Percentiles rank a stretch among this genome's conserved stretches.
These are phyloP conservation scores for Dactylellina leptospora DNA, from an alignment of 2,329 filamentous ascomycete genomes.

Conservation along the genomic window DNA sequence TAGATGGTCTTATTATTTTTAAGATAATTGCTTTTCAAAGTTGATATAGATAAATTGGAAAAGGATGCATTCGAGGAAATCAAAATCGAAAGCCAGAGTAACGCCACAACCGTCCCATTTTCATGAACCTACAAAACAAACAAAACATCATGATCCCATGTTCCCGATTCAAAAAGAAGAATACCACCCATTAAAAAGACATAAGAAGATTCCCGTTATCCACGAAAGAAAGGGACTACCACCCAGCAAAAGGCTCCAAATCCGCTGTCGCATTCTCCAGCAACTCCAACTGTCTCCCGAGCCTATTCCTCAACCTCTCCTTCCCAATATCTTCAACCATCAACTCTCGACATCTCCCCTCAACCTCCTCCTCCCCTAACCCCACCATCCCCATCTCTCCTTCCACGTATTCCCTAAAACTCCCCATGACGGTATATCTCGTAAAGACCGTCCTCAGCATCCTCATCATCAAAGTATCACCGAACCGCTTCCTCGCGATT, in stretches of 20 bases:
- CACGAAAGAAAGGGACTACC: too few relatives aligned
- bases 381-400: constrained; percentile 62
- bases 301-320: constrained; percentile 54
- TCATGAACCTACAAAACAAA: too few relatives aligned
- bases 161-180: too few relatives aligned
- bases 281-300: constrained; percentile 53
- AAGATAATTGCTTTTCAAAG: too few relatives aligned
- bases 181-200: too few relatives aligned
- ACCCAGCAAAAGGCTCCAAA: constrained; percentile 50
- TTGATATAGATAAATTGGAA: too few relatives aligned
- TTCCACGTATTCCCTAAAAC: constrained; percentile 57
- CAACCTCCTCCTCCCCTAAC: constrained; percentile 58
- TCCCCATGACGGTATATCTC: constrained; percentile 32
- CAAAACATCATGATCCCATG: too few relatives aligned
- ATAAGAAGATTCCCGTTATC: too few relatives aligned
- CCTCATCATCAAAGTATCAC: constrained; percentile 56
- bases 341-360: constrained; percentile 54
- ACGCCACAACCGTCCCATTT: too few relatives aligned
- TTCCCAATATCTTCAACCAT: constrained; percentile 56
- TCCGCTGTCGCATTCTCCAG: constrained; percentile 55
- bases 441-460: constrained; percentile 50
- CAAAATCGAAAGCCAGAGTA: too few relatives aligned
- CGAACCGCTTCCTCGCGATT: constrained; percentile 55
- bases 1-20: too few relatives aligned
- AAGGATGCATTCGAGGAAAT: too few relatives aligned